Evolutionary conservation across 108 stramenopile genomes (phyloP), one percentile per base, ranked within the genome.

Genomic region (Skeletonema potamos): DNA sequence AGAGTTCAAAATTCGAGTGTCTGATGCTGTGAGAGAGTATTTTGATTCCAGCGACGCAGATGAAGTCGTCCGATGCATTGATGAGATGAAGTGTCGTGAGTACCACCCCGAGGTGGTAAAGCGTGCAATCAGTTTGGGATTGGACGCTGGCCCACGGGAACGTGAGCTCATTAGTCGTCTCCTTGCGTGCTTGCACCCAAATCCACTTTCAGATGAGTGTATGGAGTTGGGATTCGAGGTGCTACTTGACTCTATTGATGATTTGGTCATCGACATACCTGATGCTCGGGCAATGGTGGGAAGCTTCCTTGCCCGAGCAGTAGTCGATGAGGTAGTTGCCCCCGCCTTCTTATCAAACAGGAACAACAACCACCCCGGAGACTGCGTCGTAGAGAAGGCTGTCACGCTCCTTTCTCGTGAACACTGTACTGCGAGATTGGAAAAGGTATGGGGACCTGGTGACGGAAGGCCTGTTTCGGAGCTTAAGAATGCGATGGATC

Each of bases 381-480:
- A 93, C 56, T 56, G 70, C 4, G 92, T 97, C 9, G 84, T 97
- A 24, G 94, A 93, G 59, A 89, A 93, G 79, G 95, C 97, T 12
- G 92, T 92, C 65, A 57, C 76, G 43, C 69, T 98, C 10, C 84
- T 97, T 37, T 82, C 79, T 24, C 74, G 96, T 24, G 96, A 98
- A 62, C 97, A 98, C 65, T 93, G 91, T 48, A 91, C 87, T 29
- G 95, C 93, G 15, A 76, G 96, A 24, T 75, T 99, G 22, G 97
- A 97, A 76, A 82, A 82, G 55, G 92, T 97, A 18, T 98, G 97
- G 98, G 98, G 98, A 5, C 96, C 97, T 6, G 96, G 96, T 5
- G 97, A 97, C 68, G 96, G 96, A 18, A 88, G 97, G 24, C 95
- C 97, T 11, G 97, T 99, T 9, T 68, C 75, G 12, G 97, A 98